Conservation (phyloP, 2,329 filamentous ascomycete genomes). For the Calonectria pseudoturangicola region DNA sequence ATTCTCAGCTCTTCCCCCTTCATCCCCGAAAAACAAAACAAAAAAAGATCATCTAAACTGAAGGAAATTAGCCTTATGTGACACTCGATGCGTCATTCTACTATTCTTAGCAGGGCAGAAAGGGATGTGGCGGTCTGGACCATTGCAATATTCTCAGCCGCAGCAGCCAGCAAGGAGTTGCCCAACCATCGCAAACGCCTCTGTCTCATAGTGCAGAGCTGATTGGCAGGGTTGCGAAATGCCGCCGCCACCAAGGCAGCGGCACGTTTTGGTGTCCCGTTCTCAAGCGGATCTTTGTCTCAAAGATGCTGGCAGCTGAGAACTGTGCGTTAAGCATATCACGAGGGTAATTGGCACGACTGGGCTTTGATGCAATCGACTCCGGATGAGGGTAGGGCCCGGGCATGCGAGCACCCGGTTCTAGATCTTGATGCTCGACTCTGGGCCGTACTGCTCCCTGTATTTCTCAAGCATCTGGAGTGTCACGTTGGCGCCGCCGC, state of each 20-base stretch:
- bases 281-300: background rate
- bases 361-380: no score
- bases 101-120: constrained; percentile 19
- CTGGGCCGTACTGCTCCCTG: constrained; percentile 64
- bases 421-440: constrained; percentile 58
- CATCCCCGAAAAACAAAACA: background rate
- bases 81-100: background rate
- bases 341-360: background rate
- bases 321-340: constrained; percentile 10
- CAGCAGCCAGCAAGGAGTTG: background rate
- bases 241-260: background rate
- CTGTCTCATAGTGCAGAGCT: background rate
- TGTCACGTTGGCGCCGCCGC: constrained; percentile 83
- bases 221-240: constrained; percentile 7
- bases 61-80: background rate
- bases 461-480: constrained; percentile 77
- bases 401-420: constrained; percentile 5
- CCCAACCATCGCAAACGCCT: constrained; percentile 18
- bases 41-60: background rate
- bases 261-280: background rate
- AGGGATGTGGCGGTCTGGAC: background rate
- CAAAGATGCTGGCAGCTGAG: background rate
- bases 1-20: background rate
- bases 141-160: constrained; percentile 1
- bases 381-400: background rate